These are phyloP conservation scores for Salvia sclarea DNA, from an alignment of 305 asterid species.

Conservation along the genomic window DNA sequence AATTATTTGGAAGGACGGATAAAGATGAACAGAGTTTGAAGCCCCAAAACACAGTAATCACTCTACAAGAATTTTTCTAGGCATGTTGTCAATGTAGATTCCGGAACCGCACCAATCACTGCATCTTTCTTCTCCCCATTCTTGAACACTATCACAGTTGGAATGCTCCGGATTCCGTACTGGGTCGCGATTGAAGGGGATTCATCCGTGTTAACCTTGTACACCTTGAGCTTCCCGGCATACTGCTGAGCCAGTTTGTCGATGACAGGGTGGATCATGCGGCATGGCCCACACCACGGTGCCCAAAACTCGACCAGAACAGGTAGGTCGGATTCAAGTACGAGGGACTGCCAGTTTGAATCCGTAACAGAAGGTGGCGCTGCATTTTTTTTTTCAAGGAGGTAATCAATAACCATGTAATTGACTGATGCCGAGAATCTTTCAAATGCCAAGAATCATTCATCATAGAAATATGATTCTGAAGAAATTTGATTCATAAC, in stretches of 20 bases:
- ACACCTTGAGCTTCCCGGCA: slow-evolving; percentile 71
- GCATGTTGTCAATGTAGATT: slow-evolving; percentile 62
- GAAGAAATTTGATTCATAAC: background rate
- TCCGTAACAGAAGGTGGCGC: slow-evolving; percentile 58
- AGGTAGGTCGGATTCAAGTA: slow-evolving; percentile 53
- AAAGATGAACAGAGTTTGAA: slow-evolving; percentile 13
- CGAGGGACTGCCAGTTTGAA: slow-evolving; percentile 57
- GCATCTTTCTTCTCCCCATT: slow-evolving; percentile 86
- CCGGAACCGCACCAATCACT: slow-evolving; percentile 88
- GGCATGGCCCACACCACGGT: slow-evolving; percentile 98
- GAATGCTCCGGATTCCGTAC: slow-evolving; percentile 91
- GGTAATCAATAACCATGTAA: slow-evolving; percentile 5
- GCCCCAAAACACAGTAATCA: slow-evolving; percentile 30
- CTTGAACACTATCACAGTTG: slow-evolving; percentile 78
- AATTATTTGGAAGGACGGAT: slow-evolving; percentile 18
- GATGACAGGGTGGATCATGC: slow-evolving; percentile 78
- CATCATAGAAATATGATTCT: background rate
- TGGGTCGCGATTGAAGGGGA: slow-evolving; percentile 72
- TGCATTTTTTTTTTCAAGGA: slow-evolving; percentile 40
- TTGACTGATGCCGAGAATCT: background rate
- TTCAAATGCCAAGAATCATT: background rate
- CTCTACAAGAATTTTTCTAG: slow-evolving; percentile 79
- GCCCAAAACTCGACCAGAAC: slow-evolving; percentile 97
- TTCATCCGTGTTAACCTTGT: slow-evolving; percentile 86
- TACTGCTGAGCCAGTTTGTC: slow-evolving; percentile 73